Evolutionary conservation across 371 early-diverging fungal genomes (phyloP).

Genomic region (Mortierella sp.): DNA sequence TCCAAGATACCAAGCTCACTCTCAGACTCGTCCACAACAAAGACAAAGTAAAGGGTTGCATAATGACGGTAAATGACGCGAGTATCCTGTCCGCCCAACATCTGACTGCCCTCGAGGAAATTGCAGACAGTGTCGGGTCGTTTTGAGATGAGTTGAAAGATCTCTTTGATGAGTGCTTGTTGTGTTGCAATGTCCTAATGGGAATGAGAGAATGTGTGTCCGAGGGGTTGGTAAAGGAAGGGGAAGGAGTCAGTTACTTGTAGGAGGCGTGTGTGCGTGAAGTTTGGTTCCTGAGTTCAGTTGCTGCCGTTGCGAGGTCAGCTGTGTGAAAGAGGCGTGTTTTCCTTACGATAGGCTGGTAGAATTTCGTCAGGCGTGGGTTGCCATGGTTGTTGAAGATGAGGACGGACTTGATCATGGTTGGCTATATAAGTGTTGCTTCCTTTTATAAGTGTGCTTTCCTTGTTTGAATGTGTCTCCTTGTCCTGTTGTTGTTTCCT

Average conservation of each 20-base stretch:
- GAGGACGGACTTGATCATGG: conserved; percentile 93
- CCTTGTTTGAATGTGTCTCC: neutral
- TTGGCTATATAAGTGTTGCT: neutral
- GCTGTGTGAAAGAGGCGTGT: neutral
- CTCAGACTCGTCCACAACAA: conserved; percentile 95
- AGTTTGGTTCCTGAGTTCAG: neutral
- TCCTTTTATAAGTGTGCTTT: neutral
- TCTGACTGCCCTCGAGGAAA: conserved; percentile 89
- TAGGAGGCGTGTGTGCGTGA: neutral
- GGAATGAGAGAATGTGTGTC: neutral
- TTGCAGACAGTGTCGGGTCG: conserved; percentile 92
- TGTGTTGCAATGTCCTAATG: conserved; percentile 84
- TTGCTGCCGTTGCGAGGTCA: neutral
- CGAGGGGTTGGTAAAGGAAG: neutral
- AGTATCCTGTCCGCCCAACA: conserved; percentile 88
- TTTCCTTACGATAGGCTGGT: conserved; percentile 84
- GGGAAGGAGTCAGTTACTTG: neutral
- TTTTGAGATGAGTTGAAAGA: conserved; percentile 85
- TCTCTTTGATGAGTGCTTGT: conserved; percentile 87
- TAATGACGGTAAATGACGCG: conserved; percentile 94
- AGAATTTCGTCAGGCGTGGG: conserved; percentile 93
- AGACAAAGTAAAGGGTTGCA: conserved; percentile 96
- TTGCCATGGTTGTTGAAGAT: conserved; percentile 98
- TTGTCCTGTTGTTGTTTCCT: neutral
- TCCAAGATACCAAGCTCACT: conserved; percentile 96